Percentiles rank a stretch among this genome's conserved stretches.
Conservation (phyloP, 192 early-diverging fungal species). For the Coemansia sp. region DNA sequence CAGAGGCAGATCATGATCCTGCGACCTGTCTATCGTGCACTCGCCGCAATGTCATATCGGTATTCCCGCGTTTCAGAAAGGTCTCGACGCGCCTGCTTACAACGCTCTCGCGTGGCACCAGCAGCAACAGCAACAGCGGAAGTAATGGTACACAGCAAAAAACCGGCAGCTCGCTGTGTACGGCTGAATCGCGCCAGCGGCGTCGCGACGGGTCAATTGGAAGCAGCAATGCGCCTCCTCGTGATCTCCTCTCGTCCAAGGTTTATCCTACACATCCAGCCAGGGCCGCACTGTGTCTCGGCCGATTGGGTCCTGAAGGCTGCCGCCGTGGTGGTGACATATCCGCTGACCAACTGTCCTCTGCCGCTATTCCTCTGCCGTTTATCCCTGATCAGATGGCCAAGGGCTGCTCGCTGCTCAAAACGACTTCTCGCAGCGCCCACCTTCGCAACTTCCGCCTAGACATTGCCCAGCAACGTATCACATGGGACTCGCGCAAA, state of each 20-base stretch:
- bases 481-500: constrained; percentile 53
- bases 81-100: constrained; percentile 32
- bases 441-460: constrained; percentile 49
- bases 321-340: constrained; percentile 14
- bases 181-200: constrained; percentile 13
- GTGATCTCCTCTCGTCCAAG: not conserved
- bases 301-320: constrained; percentile 7
- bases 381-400: constrained; percentile 36
- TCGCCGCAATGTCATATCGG: constrained; percentile 39
- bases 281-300: constrained; percentile 35
- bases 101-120: constrained; percentile 20
- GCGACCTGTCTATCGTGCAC: constrained; percentile 36
- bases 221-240: not conserved
- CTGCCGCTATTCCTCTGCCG: constrained; percentile 17
- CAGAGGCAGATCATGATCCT: constrained; percentile 27
- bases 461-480: constrained; percentile 53
- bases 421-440: constrained; percentile 40
- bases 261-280: constrained; percentile 26
- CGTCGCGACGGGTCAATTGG: not conserved
- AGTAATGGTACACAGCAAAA: constrained; percentile 10
- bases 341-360: not conserved
- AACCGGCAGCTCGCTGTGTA: constrained; percentile 10
- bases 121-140: not conserved
- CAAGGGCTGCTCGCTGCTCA: constrained; percentile 43
- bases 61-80: constrained; percentile 42